Percentiles rank a stretch among this genome's conserved stretches.
These are phyloP conservation scores for Skeletonema marinoi DNA, from an alignment of 108 stramenopile species.

Conservation along the genomic window DNA sequence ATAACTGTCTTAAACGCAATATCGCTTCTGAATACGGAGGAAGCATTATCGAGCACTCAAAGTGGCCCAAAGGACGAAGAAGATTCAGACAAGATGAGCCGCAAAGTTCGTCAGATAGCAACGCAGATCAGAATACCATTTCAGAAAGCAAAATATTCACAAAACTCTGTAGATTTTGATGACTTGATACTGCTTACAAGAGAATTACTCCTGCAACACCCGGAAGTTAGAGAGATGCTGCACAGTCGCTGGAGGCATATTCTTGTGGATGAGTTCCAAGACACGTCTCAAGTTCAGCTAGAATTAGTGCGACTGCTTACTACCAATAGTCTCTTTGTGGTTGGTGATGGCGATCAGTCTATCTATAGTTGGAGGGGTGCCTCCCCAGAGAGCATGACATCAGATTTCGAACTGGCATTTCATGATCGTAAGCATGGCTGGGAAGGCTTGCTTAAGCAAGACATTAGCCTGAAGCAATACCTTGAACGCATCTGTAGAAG, in stretches of 20 bases:
- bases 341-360: constrained; percentile 85
- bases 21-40: constrained; percentile 41
- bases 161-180: constrained; percentile 91
- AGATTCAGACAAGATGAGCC: constrained; percentile 19
- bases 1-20: constrained; percentile 67
- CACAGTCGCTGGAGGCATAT: constrained; percentile 78
- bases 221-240: constrained; percentile 48
- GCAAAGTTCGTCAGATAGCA: constrained; percentile 49
- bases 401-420: constrained; percentile 65
- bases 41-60: constrained; percentile 25
- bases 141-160: constrained; percentile 61
- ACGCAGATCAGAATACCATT: constrained; percentile 61
- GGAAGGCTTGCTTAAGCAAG: constrained; percentile 27
- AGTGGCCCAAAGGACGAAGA: constrained; percentile 12
- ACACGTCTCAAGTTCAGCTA: constrained; percentile 72
- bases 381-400: constrained; percentile 63
- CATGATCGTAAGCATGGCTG: constrained; percentile 32
- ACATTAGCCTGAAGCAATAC: constrained; percentile 20
- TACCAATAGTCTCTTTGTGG: constrained; percentile 71
- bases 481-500: constrained; percentile 13
- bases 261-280: constrained; percentile 90
- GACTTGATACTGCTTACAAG: constrained; percentile 86
- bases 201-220: constrained; percentile 59
- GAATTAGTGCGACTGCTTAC: constrained; percentile 77
- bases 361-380: constrained; percentile 89